A percentile compares a stretch with the other conserved stretches of the same genome.
These are phyloP conservation scores for Kurtzmaniella quercitrusa DNA, from an alignment of 1,139 yeast genomes.

Conservation along the genomic window DNA sequence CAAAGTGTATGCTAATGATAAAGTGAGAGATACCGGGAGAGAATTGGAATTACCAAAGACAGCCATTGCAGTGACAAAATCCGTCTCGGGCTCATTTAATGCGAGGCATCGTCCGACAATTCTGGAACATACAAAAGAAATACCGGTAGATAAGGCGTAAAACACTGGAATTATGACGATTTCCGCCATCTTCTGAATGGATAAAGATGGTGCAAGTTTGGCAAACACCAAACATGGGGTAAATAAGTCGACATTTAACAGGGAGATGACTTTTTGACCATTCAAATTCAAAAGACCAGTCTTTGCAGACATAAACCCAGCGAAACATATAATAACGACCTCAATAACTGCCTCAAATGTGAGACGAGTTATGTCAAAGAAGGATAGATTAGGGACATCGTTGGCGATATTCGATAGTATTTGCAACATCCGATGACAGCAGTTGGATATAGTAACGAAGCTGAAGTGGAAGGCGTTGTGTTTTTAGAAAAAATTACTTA, in stretches of 20 bases:
- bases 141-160: slow-evolving; percentile 59
- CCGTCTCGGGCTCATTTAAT: slow-evolving; percentile 62
- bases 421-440: slow-evolving; percentile 3
- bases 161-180: slow-evolving; percentile 72
- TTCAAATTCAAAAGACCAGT: slow-evolving; percentile 53
- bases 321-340: slow-evolving; percentile 67
- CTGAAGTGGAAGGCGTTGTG: not conserved
- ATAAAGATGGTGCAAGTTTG: slow-evolving; percentile 72
- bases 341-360: slow-evolving; percentile 79
- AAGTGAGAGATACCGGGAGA: slow-evolving; percentile 72
- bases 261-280: slow-evolving; percentile 64
- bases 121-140: slow-evolving; percentile 55
- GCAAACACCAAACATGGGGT: slow-evolving; percentile 83
- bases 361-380: slow-evolving; percentile 52
- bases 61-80: slow-evolving; percentile 85
- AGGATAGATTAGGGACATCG: slow-evolving; percentile 32
- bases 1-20: slow-evolving; percentile 66
- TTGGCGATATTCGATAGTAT: slow-evolving; percentile 3
- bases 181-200: slow-evolving; percentile 63
- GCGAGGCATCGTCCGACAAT: slow-evolving; percentile 42
- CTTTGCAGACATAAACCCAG: slow-evolving; percentile 69
- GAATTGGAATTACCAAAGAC: slow-evolving; percentile 84
- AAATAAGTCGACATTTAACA: slow-evolving; percentile 72
- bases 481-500: not conserved
- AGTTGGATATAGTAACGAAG: not conserved